Evolutionary conservation across 495 filamentous ascomycete genomes (phyloP).

Genomic region (Margaritispora aquatica): DNA sequence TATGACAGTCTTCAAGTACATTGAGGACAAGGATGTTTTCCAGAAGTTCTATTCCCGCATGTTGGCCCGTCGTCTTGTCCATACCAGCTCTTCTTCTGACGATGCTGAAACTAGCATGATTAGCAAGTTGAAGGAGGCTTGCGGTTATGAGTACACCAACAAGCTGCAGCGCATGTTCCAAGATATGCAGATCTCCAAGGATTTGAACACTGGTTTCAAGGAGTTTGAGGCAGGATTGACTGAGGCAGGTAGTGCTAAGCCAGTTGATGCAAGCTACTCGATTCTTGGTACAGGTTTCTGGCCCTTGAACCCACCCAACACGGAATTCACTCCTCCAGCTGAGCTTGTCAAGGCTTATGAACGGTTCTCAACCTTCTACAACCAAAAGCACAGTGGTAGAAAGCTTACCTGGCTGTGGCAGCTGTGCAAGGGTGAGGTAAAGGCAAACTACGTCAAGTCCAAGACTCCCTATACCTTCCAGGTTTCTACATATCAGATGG

Average conservation of each 20-base stretch:
- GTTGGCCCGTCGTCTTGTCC: slow-evolving; percentile 90
- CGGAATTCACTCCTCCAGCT: slow-evolving; percentile 76
- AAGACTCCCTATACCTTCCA: slow-evolving; percentile 96
- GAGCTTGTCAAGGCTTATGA: slow-evolving; percentile 84
- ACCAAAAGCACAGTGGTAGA: slow-evolving; percentile 89
- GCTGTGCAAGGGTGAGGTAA: slow-evolving; percentile 93
- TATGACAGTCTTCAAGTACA: slow-evolving; percentile 99
- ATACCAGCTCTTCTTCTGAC: slow-evolving; percentile 88
- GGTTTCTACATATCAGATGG: slow-evolving; percentile 97
- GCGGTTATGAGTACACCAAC: slow-evolving; percentile 98
- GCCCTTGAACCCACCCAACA: slow-evolving; percentile 81
- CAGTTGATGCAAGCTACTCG: slow-evolving; percentile 69
- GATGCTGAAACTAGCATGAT: slow-evolving; percentile 99
- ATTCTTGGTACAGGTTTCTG: slow-evolving; percentile 97
- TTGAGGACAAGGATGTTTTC: slow-evolving; percentile 99
- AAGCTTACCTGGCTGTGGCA: slow-evolving; percentile 99
- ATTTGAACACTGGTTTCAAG: slow-evolving; percentile 83
- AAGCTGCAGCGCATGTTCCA: slow-evolving; percentile 99
- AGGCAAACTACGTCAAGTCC: slow-evolving; percentile 83
- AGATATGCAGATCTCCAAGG: slow-evolving; percentile 97
- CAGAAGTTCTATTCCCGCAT: slow-evolving; percentile 99
- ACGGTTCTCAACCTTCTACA: slow-evolving; percentile 85
- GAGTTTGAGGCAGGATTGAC: slow-evolving; percentile 50
- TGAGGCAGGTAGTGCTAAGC: slow-evolving; percentile 51
- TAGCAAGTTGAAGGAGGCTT: slow-evolving; percentile 96